Percentiles rank a stretch among this genome's conserved stretches.
Evolutionary conservation across 495 filamentous ascomycete genomes (phyloP).

Genomic region (Lineolata rhizophorae): DNA sequence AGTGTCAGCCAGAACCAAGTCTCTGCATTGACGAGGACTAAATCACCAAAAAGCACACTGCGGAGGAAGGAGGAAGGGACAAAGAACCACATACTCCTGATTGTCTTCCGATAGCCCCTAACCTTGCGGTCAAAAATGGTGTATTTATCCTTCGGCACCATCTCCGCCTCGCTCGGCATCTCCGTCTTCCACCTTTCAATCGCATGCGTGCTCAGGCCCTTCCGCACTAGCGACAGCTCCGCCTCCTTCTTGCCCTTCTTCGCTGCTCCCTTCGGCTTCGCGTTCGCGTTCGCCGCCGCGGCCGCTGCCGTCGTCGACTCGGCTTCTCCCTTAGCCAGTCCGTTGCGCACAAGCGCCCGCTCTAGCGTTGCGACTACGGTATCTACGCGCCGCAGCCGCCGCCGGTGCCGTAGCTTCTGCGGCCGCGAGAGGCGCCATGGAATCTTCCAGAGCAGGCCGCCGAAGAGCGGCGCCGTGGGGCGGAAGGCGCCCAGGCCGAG

Average conservation of each 20-base stretch:
- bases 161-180: constrained; percentile 92
- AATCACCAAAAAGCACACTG: not conserved
- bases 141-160: constrained; percentile 93
- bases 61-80: not conserved
- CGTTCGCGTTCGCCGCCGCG: too few species aligned
- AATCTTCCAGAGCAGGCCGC: constrained; percentile 71
- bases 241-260: constrained; percentile 21
- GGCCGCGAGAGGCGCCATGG: constrained; percentile 83
- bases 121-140: constrained; percentile 93
- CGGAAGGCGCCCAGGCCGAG: constrained; percentile 1
- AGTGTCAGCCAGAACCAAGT: constrained; percentile 1
- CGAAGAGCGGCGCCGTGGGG: not conserved
- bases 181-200: constrained; percentile 76
- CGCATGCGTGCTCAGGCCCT: constrained; percentile 28
- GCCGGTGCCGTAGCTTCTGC: constrained; percentile 78
- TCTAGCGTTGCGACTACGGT: constrained; percentile 55
- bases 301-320: too few species aligned
- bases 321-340: too few species aligned
- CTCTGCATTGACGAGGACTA: not conserved
- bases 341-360: constrained; percentile 47
- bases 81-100: constrained; percentile 56
- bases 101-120: constrained; percentile 84
- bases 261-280: too few species aligned
- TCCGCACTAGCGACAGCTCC: constrained; percentile 46
- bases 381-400: constrained; percentile 72